Conservation (phyloP, 2,329 filamentous ascomycete genomes). For the Emergomyces pasteurianus region DNA sequence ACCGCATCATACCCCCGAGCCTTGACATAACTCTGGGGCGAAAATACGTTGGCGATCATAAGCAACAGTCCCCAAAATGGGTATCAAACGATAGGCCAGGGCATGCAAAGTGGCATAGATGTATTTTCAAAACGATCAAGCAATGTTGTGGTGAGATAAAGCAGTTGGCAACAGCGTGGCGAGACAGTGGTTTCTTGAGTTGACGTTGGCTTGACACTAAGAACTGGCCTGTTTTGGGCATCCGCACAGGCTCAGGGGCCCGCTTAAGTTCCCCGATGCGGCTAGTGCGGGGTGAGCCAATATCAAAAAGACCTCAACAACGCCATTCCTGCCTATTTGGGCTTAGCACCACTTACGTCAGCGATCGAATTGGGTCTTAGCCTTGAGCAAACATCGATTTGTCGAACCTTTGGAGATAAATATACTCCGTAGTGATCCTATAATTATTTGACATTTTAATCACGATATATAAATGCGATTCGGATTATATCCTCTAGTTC, state of each 20-base stretch:
- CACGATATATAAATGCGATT: neutral
- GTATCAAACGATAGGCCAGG: conserved; percentile 49
- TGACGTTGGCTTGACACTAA: conserved; percentile 34
- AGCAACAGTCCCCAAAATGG: conserved; percentile 46
- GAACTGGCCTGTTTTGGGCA: conserved; percentile 30
- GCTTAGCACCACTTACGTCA: conserved; percentile 4
- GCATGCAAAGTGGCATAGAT: conserved; percentile 42
- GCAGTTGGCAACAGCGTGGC: conserved; percentile 21
- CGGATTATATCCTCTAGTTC: neutral
- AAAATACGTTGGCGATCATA: conserved; percentile 27
- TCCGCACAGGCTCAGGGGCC: conserved; percentile 32
- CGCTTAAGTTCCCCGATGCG: conserved; percentile 27
- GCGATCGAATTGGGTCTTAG: neutral
- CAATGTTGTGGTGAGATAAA: conserved; percentile 35
- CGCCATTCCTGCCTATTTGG: conserved; percentile 8
- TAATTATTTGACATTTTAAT: too few species aligned
- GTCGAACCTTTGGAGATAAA: neutral
- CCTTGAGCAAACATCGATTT: neutral
- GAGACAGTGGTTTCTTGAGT: conserved; percentile 28
- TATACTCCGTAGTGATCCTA: too few species aligned
- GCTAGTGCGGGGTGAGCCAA: conserved; percentile 33
- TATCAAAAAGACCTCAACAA: conserved; percentile 25
- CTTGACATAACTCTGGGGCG: conserved; percentile 34
- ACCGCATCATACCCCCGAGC: conserved; percentile 35
- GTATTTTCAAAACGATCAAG: conserved; percentile 46